A percentile compares a stretch with the other conserved stretches of the same genome.
phyloP scores from a whole-genome alignment of 2,329 filamentous ascomycete species.

The Trichophyton verrucosum region DNA sequence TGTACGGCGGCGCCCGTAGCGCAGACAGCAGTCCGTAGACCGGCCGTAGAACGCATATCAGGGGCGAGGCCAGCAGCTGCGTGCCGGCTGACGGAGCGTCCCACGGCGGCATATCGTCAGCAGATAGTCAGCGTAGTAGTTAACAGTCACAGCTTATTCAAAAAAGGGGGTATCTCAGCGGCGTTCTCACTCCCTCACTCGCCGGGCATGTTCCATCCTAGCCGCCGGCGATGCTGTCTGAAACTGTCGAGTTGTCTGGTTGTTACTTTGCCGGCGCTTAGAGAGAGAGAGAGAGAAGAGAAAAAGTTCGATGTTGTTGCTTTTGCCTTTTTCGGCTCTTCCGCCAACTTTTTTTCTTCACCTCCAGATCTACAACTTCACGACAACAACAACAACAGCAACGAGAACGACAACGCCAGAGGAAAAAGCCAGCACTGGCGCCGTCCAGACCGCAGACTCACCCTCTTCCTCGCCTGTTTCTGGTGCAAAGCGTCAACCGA shows the following conservation, averaged over 20 bases:
- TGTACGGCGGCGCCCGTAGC: constrained; percentile 55
- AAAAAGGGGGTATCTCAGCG: too few relatives aligned
- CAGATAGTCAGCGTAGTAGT: too few relatives aligned
- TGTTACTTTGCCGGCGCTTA: not conserved
- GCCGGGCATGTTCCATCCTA: not conserved
- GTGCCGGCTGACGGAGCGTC: constrained; percentile 44
- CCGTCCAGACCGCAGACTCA: too few relatives aligned
- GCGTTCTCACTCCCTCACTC: not conserved
- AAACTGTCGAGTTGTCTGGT: not conserved
- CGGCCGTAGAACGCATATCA: constrained; percentile 50
- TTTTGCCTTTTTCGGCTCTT: not conserved
- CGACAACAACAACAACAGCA: not conserved
- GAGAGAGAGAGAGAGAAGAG: not conserved
- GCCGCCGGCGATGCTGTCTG: not conserved
- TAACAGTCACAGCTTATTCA: too few relatives aligned
- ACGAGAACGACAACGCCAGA: not conserved
- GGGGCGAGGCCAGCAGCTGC: constrained; percentile 54
- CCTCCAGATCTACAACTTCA: not conserved
- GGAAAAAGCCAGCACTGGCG: too few relatives aligned
- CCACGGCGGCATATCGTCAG: constrained; percentile 30
- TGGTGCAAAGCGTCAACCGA: too few relatives aligned
- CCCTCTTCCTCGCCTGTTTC: too few relatives aligned
- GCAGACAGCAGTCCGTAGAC: constrained; percentile 53
- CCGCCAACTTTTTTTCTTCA: not conserved
- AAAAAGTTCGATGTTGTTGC: not conserved